Base-by-base conservation (phyloP, 1,284 basidiomycete genomes). In the Apiotrichum sp. region DNA sequence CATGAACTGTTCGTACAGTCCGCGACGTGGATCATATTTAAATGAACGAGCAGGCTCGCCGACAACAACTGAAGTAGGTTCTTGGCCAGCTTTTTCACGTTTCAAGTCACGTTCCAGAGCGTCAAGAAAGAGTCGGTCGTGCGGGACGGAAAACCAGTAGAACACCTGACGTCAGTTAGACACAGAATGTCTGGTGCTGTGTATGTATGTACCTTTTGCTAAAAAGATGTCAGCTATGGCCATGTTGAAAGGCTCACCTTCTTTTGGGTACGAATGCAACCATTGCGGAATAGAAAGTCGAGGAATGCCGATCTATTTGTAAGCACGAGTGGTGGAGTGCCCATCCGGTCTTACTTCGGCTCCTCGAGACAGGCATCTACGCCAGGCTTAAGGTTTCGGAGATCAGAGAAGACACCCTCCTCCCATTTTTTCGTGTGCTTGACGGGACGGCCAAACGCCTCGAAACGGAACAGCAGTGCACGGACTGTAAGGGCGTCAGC, bases 231-330 rank as follows among this genome's bases (percentile, higher is more conserved):
- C 9, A 58, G 48, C 31, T 48, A 34, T 10, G 31, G 13, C 9
- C 11, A 11, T 8, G 9, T 13, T 41, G n/a, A 35, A 13, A 9
- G 31, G 13, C 44, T 48, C 31, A 93, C 91, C 78, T 93, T 93
- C 81, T 95, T 96, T 73, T 95, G 91, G 0, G 92, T 95, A 43
- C 91, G 84, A 62, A 96, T 93, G 73, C 90, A 93, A 68, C 92
- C 89, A 67, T 89, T 91, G 74, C 92, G 91, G 84, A 93, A 95
- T 13, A 96, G 78, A 36, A 93, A 80, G 68, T 95, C 90, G 14
- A 96, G 80, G 39, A 80, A 92, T 87, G n/a, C 65, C 1, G 71
- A 73, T 56, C 74, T 75, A 49, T 16, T 6, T 14, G 39, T 49
- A n/a, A 50, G 48, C 7, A 7, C 36, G 13, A 38, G 36, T 38